These are phyloP conservation scores for Ceratobasidium sp. DNA, from an alignment of 1,284 basidiomycete genomes.

Conservation along the genomic window DNA sequence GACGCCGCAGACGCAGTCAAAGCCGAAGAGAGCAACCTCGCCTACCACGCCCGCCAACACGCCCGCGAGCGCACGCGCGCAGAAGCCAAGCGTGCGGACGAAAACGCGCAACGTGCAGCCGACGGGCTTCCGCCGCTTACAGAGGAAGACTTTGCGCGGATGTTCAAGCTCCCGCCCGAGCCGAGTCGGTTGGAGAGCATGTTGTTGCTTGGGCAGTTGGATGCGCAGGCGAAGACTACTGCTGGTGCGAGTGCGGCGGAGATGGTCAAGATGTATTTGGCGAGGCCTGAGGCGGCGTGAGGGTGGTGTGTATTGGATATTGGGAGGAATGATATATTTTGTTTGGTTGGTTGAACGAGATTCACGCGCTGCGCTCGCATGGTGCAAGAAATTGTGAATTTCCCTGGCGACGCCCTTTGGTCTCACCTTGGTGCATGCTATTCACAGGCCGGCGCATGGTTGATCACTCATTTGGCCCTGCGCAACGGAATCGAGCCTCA, in stretches of 20 bases:
- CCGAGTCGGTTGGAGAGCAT: conserved; percentile 92
- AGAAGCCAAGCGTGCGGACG: conserved; percentile 89
- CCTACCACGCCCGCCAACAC: conserved; percentile 91
- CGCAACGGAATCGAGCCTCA: neutral
- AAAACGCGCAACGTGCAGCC: conserved; percentile 83
- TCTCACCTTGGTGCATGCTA: neutral
- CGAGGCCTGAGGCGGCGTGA: conserved; percentile 50
- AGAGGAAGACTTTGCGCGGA: conserved; percentile 81
- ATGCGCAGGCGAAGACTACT: conserved; percentile 82
- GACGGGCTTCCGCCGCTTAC: conserved; percentile 90
- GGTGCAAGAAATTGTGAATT: no score
- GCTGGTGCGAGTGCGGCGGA: conserved; percentile 75
- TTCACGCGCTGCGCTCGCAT: no score
- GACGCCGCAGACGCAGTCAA: conserved; percentile 87
- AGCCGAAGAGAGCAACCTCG: conserved; percentile 93
- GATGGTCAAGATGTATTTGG: conserved; percentile 80
- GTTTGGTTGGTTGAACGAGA: neutral
- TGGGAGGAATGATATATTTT: conserved; percentile 6
- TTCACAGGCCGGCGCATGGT: no score
- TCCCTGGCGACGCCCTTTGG: no score
- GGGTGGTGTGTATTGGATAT: neutral
- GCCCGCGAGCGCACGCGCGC: conserved; percentile 87
- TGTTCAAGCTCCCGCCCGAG: conserved; percentile 91
- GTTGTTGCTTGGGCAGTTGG: conserved; percentile 86
- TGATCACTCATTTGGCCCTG: neutral